A percentile compares a stretch with the other conserved stretches of the same genome.
phyloP scores from a whole-genome alignment of 768 basidiomycete species.

The Tylopilus balloui region DNA sequence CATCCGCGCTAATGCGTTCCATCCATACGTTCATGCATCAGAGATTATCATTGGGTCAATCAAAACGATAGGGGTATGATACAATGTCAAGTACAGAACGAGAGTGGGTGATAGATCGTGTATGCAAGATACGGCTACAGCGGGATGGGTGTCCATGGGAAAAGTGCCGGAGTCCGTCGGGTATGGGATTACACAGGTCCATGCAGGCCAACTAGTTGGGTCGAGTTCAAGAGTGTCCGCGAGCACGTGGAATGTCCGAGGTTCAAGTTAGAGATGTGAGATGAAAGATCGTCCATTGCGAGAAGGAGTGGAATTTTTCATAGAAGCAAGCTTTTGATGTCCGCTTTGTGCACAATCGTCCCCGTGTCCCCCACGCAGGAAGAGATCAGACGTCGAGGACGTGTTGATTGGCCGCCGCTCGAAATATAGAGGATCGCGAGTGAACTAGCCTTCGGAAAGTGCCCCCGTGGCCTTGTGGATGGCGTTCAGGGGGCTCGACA shows the following conservation, averaged over 20 bases:
- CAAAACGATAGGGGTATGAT: constrained; percentile 26
- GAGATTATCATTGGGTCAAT: constrained; percentile 15
- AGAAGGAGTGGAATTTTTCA: constrained; percentile 15
- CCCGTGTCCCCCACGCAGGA: constrained; percentile 1
- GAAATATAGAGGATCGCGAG: constrained; percentile 43
- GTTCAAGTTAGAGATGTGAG: constrained; percentile 28
- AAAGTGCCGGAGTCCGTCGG: constrained; percentile 15
- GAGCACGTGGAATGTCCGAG: constrained; percentile 13
- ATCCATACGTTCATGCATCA: constrained; percentile 7
- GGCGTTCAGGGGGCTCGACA: constrained; percentile 25
- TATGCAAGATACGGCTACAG: constrained; percentile 24
- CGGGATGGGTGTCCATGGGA: constrained; percentile 22
- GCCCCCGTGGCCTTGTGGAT: constrained; percentile 27
- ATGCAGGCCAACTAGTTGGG: constrained; percentile 1
- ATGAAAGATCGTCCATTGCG: constrained; percentile 16
- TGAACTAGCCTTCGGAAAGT: constrained; percentile 42
- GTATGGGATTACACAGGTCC: constrained; percentile 4
- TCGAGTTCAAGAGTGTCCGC: constrained; percentile 19
- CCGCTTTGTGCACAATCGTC: constrained; percentile 16
- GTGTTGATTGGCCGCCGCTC: constrained; percentile 26
- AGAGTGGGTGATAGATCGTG: constrained; percentile 28
- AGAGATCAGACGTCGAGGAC: constrained; percentile 26
- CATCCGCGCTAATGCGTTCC: neutral
- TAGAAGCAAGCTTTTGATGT: constrained; percentile 23
- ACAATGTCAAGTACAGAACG: constrained; percentile 31